phyloP scores from a whole-genome alignment of 805 yeast genomes.

The Zygosaccharomyces bailii region DNA sequence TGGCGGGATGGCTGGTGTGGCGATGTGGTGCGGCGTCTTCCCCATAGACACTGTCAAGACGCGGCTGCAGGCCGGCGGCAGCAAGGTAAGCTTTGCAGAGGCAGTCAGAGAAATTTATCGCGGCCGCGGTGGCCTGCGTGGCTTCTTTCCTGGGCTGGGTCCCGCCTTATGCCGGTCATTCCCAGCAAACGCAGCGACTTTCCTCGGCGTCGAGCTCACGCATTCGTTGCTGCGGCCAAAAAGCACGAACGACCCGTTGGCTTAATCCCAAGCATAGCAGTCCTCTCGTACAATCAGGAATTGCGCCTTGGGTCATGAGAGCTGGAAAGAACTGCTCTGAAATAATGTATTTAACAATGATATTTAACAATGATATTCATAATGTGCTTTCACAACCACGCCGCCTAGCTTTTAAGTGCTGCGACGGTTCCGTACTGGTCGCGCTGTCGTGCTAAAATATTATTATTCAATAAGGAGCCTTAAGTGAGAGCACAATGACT shows the following conservation, averaged over 20 bases:
- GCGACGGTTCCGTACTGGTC: too few species aligned
- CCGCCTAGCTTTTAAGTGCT: too few species aligned
- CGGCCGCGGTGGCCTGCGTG: slow-evolving; percentile 71
- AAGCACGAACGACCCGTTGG: background rate
- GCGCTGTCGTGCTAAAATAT: too few species aligned
- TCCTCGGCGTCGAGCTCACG: slow-evolving; percentile 77
- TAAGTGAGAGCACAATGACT: too few species aligned
- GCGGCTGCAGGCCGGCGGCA: slow-evolving; percentile 36
- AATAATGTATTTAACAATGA: too few species aligned
- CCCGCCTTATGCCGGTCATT: slow-evolving; percentile 92
- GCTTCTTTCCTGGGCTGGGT: slow-evolving; percentile 96
- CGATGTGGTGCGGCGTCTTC: slow-evolving; percentile 96
- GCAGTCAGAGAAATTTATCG: slow-evolving; percentile 68
- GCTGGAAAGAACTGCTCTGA: too few species aligned
- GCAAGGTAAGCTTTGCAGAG: slow-evolving; percentile 51
- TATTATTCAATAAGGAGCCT: too few species aligned
- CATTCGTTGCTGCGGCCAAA: slow-evolving; percentile 2
- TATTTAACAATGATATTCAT: too few species aligned
- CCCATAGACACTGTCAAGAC: slow-evolving; percentile 92
- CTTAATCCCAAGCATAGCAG: too few species aligned
- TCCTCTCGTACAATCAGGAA: too few species aligned
- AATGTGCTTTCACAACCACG: too few species aligned
- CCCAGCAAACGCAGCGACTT: slow-evolving; percentile 99
- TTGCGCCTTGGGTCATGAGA: too few species aligned
- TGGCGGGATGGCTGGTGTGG: slow-evolving; percentile 94